Evolutionary conservation across 2,329 filamentous ascomycete species (phyloP).

Genomic region (Apiospora rasikravindrae): DNA sequence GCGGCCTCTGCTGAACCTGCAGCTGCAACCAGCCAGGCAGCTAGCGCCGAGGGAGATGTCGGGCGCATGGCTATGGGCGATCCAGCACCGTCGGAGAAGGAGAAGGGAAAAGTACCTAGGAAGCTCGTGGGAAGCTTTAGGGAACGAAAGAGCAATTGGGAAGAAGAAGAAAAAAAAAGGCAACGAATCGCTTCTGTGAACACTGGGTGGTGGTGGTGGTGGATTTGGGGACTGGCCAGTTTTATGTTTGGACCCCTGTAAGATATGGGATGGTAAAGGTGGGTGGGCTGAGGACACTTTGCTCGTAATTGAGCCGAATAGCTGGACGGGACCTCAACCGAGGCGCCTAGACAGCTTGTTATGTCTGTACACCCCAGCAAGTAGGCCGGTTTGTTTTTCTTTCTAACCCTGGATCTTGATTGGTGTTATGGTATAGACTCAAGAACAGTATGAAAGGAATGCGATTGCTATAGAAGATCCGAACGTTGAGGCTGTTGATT

Average conservation of each 20-base stretch:
- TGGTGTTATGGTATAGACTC: too few relatives aligned
- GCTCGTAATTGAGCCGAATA: slow-evolving; percentile 10
- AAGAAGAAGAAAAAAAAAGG: background rate
- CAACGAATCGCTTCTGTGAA: background rate
- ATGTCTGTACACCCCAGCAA: background rate
- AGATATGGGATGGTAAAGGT: background rate
- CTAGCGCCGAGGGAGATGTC: slow-evolving; percentile 41
- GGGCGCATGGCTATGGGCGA: slow-evolving; percentile 49
- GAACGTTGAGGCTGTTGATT: background rate
- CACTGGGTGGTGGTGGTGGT: background rate
- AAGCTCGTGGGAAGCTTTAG: background rate
- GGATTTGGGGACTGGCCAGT: background rate
- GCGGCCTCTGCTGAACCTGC: slow-evolving; percentile 53
- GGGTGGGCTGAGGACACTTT: slow-evolving; percentile 20
- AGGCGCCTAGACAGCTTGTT: background rate
- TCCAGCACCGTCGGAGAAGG: slow-evolving; percentile 13
- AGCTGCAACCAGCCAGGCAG: slow-evolving; percentile 49
- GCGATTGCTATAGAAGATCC: background rate
- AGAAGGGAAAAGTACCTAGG: background rate
- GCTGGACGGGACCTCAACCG: background rate
- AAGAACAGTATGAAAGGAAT: too few relatives aligned
- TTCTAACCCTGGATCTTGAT: too few relatives aligned
- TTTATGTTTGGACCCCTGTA: slow-evolving; percentile 10
- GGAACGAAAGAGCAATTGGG: background rate
- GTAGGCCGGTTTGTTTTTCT: background rate